Percentiles rank a stretch among this genome's conserved stretches.
Evolutionary conservation across 805 yeast species (phyloP).

Genomic region (Sungouiozyma ichnusensis): DNA sequence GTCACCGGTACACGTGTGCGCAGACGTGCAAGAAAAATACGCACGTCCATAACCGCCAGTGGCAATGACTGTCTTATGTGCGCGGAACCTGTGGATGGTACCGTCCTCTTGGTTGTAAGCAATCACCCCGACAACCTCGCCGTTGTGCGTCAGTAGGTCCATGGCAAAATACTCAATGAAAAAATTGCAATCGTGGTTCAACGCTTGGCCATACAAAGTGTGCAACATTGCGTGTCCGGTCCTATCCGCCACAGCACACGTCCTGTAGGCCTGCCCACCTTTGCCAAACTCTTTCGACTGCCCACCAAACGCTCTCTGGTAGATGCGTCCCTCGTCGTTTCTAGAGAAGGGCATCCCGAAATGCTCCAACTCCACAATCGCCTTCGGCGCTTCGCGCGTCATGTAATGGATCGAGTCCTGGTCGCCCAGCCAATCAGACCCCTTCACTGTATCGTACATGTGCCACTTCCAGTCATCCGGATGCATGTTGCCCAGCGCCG

Average conservation of each 20-base stretch:
- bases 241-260: slow-evolving; percentile 99
- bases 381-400: slow-evolving; percentile 96
- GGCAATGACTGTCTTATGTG: slow-evolving; percentile 92
- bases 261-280: slow-evolving; percentile 98
- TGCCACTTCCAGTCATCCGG: slow-evolving; percentile 99
- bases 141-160: slow-evolving; percentile 90
- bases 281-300: slow-evolving; percentile 92
- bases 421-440: slow-evolving; percentile 99
- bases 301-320: slow-evolving; percentile 99
- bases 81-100: slow-evolving; percentile 93
- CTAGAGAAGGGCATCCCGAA: slow-evolving; percentile 98
- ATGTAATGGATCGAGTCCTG: slow-evolving; percentile 98
- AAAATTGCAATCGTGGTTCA: slow-evolving; percentile 94
- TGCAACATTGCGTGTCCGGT: slow-evolving; percentile 97
- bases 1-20: slow-evolving; percentile 99
- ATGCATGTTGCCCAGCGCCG: slow-evolving; percentile 98
- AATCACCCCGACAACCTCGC: slow-evolving; percentile 91
- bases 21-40: slow-evolving; percentile 97
- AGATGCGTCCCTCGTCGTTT: slow-evolving; percentile 91
- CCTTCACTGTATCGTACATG: slow-evolving; percentile 98
- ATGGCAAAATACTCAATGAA: slow-evolving; percentile 95
- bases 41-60: slow-evolving; percentile 99
- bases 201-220: slow-evolving; percentile 90
- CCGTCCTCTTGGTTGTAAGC: slow-evolving; percentile 99
- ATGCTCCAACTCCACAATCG: slow-evolving; percentile 94